Evolutionary conservation across 2,329 filamentous ascomycete species (phyloP), one percentile per base, ranked within the genome.

Genomic region (Ophiostoma montium): DNA sequence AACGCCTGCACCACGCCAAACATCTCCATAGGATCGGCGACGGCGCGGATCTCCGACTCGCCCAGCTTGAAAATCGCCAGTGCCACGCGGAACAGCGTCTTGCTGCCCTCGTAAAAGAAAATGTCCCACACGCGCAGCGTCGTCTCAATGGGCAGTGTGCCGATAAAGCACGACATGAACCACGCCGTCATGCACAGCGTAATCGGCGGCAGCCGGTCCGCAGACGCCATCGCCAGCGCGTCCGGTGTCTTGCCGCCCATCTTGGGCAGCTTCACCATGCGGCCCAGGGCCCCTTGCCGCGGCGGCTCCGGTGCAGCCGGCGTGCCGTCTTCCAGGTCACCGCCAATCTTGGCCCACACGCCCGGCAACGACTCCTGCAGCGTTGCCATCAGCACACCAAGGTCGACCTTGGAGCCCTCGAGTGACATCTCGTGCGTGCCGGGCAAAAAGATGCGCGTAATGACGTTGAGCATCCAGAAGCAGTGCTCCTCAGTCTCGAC

Each of bases 161-260:
- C 88, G 53, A 95, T 92, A 63, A 92, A 95, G 58, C 92, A 85
- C 45, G 86, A 94, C 90, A 96, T 95, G 64, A 96, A 94, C 90
- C 90, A 96, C 4, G 89, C 86, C 10, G 89, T 95, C 64, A 92
- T 87, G 57, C 88, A 94, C 5, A 96, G 74, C 0, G 86, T 92
- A 56, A 96, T 90, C 12, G 90, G 89, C 0, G 90, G 90, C 11
- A 95, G 74, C 5, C 84, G 75, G 46, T 64, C 62, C 6, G 46
- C 50, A 16, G 53, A 55, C 4, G 49, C 19, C 2, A 30, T 45
- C 2, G 35, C 18, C 2, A 43, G 43, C 6, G 68, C 66, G 3
- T 67, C 68, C 11, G 69, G 64, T 42, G 67, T 66, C 39, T 59
- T 63, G 38, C 62, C 61, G 48, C 63, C 59, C 23, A 67, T 66